These are phyloP conservation scores for Rhododendron henanense DNA, from an alignment of 148 eudicot species.

Conservation along the genomic window DNA sequence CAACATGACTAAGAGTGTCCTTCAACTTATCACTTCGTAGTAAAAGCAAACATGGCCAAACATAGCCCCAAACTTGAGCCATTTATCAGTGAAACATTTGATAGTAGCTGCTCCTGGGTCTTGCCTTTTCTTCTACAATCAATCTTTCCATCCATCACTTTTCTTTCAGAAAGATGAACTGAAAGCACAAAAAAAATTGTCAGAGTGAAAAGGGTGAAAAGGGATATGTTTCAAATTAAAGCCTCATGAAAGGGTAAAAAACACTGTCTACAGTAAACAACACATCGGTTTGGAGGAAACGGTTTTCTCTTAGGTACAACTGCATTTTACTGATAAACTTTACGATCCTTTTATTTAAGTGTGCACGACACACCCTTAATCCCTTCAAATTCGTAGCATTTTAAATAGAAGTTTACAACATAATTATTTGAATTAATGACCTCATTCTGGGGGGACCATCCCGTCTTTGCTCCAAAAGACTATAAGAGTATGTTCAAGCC, in stretches of 20 bases:
- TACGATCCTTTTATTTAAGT: not conserved
- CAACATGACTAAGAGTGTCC: not conserved
- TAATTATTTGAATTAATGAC: not conserved
- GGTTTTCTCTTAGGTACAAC: not conserved
- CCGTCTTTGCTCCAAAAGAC: not conserved
- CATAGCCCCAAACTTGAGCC: not conserved
- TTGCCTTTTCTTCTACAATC: not conserved
- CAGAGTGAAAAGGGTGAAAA: too few relatives aligned
- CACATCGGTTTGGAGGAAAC: too few relatives aligned
- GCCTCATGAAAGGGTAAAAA: not conserved
- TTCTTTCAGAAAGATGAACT: not conserved
- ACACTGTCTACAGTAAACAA: too few relatives aligned
- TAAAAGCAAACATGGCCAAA: too few relatives aligned
- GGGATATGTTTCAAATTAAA: too few relatives aligned
- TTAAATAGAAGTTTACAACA: not conserved
- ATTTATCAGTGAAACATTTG: not conserved
- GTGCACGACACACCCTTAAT: not conserved
- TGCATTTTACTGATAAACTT: not conserved
- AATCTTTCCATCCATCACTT: not conserved
- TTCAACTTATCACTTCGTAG: not conserved
- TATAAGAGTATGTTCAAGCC: too few relatives aligned
- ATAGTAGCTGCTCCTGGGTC: too few relatives aligned
- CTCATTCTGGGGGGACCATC: not conserved
- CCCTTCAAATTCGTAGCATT: not conserved
- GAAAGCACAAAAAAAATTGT: too few relatives aligned